Evolutionary conservation across 768 basidiomycete genomes (phyloP), one percentile per base, ranked within the genome.

Genomic region (Ramaria rubella): DNA sequence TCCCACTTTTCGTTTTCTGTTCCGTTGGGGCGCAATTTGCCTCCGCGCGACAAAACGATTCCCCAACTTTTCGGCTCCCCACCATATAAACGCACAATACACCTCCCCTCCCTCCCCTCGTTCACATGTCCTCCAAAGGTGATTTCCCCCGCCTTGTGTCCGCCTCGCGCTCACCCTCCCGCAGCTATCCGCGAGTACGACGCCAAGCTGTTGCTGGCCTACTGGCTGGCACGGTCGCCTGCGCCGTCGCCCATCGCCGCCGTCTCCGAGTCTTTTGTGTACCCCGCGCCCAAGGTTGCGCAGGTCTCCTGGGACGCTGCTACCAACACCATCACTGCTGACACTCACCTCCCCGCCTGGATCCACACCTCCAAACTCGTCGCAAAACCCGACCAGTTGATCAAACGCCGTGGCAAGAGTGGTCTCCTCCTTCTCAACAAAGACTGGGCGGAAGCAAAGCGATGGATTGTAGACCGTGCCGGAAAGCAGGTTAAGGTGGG

Each of bases 351-450:
- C 29, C 90, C 90, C 15, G 72, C 78, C 64, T 94, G 90, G 91
- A 87, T 94, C 33, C 85, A 82, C 75, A 82, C 78, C 62, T 82
- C 74, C 62, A 90, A 91, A 78, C 90, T 95, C 70, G 94, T 96
- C 66, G 94, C 85, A 17, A 96, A 96, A 77, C 94, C 94, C 24
- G 94, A 95, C 76, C 94, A 96, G 76, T 87, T 98, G 73, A 98
- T 98, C 83, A 99, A 98, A 79, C 89, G 96, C 62, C 90, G 96
- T 60, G 96, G 96, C 67, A 99, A 99, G 81, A 93, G 93, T 21
- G 96, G 96, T 62, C 81, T 99, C 14, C 82, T 99, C 61, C 85
- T 85, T 33, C 80, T 99, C 62, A 97, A 98, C 85, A 94, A 94
- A 76, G 77, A 79, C 23, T 96, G 90, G 90, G 77, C 85, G 34